Evolutionary conservation across 1,284 basidiomycete species (phyloP), one percentile per base, ranked within the genome.

Genomic region (Ustilago crameri): DNA sequence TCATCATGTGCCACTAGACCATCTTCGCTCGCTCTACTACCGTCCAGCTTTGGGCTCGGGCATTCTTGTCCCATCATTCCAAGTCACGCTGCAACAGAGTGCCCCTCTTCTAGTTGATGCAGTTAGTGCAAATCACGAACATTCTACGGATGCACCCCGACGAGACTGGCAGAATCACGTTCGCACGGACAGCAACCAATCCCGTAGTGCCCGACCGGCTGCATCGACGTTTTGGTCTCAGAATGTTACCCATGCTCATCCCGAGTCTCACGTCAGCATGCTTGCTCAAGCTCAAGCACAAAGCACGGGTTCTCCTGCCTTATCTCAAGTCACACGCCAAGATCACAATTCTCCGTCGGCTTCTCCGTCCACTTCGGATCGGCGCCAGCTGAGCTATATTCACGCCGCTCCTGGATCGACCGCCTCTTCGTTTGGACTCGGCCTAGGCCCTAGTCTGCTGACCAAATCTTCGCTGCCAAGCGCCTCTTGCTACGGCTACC

Each of bases 401-500:
- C 69, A 72, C 27, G 63, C 69, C 0, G 51, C 63, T 8, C 69
- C 58, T 3, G 68, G 62, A 18, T 64, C 67, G 0, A 35, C 34
- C 3, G 42, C 41, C 3, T 60, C 49, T 2, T 56, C 67, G 0
- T 59, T 46, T 20, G 43, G 52, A 18, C 45, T 60, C 18, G 62
- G 59, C 3, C 26, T 58, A 22, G 51, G 27, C 26, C 57, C 18
- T n/a, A 27, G 27, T 20, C 30, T 53, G 10, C 54, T 42, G n/a
- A n/a, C n/a, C n/a, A n/a, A n/a, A n/a, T n/a, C n/a, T n/a, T n/a
- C n/a, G n/a, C n/a, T n/a, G n/a, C n/a, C n/a, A n/a, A n/a, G n/a
- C 27, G 10, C 18, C 14, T 26, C 43, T 18, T 9, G 42, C 1
- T 40, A 53, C 34, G 67, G 57, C 22, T 67, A 97, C 94, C 92